Evolutionary conservation across 352 stramenopile species (phyloP), one percentile per base, ranked within the genome.

Genomic region (Pythium monospermum): DNA sequence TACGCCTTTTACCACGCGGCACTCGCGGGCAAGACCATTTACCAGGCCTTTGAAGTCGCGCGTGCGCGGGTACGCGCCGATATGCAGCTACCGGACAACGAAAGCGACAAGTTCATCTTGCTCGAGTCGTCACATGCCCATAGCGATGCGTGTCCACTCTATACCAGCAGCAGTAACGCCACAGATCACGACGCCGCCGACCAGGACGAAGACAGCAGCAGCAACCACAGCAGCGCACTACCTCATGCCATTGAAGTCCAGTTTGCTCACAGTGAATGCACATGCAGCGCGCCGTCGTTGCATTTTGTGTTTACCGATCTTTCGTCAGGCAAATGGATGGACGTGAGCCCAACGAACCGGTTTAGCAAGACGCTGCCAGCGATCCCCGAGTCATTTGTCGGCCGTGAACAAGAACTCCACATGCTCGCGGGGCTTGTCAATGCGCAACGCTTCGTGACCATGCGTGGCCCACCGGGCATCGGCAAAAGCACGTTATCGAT

Each of bases 51-150:
- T 49, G 77, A 87, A 26, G 83, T 83, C 28, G 77, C 81, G 8
- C 81, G 76, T 31, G 70, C 79, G 16, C 81, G 81, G 19, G 81
- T 91, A 30, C 78, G 66, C 35, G 77, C 77, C 8, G 81, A 91
- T 21, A 77, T 87, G 71, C 70, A 68, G 28, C 73, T 84, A 23
- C 73, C 72, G 0, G 66, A 78, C 16, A 63, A 58, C 37, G 81
- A 91, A 59, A 69, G 77, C 18, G 69, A 87, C 59, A 86, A 91
- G 56, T 91, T 91, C 26, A 60, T 91, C n/a, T 49, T 90, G 19
- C 57, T 89, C 22, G 68, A 85, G 56, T 86, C 77, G 2, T 88
- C 77, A 22, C 67, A 73, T 21, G 37, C 86, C n/a, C 77, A 88
- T 41, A 54, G 66, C 2, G 69, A 78, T 31, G 49, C 63, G 22